Base-by-base conservation (phyloP, 2,329 filamentous ascomycete genomes). In the Fusarium virguliforme region DNA sequence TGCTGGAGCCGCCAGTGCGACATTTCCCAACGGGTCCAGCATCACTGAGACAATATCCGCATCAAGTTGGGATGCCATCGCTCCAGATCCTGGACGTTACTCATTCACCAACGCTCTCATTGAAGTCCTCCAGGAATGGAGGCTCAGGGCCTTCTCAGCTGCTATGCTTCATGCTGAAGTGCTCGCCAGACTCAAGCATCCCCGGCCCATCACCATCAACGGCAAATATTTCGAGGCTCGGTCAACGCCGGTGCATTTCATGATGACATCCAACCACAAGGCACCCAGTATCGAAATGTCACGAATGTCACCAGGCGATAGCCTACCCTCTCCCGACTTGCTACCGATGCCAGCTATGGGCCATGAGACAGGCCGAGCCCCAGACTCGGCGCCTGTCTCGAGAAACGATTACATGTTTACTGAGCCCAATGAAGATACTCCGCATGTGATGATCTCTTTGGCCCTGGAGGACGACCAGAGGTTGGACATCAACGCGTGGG, bases 1-100 rank as follows among this genome's bases (percentile, higher is more conserved):
- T 72, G 87, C 88, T 7, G 87, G 87, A 12, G 88, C 88, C 41
- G 88, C 88, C 48, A 89, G 87, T 66, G 87, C 87, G 13, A 88
- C 87, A 1, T 89, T 89, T 57, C 85, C 87, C 6, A 88, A 83
- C 18, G 87, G 88, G 18, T 84, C 84, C 68, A 89, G 87, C 75
- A 88, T 88, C 71, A 90, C 87, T 4, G 88, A 89, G 78, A 89
- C 87, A 8, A 89, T 90, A 69, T 89, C 87, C 6, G 88, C 88
- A 4, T 89, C 87, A 3, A 89, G 87, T 58, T 90, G 87, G 87
- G 87, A 90, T 64, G 87, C 87, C 46, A 89, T 88, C 57, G 87
- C 88, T 10, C 87, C 88, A 0, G 85, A 89, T 63, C 88, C 88
- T 12, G 87, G 88, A 8, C 83, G 86, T 5, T 89, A 88, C 73